Evolutionary conservation across 1,139 yeast species (phyloP), one percentile per base, ranked within the genome.

Genomic region (Suhomyces atakaporum): DNA sequence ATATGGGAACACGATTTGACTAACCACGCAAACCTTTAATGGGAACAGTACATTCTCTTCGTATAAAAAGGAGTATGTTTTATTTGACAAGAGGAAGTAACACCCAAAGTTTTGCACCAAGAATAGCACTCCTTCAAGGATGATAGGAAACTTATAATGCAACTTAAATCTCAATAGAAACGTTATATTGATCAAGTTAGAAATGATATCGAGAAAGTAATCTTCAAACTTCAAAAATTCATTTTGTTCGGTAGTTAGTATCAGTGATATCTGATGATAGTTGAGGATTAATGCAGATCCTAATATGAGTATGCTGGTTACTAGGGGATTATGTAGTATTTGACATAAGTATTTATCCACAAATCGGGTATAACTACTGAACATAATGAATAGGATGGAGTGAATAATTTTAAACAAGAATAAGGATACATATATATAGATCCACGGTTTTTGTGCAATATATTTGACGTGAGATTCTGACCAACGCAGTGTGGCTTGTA

Each of bases 111-210:
- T 53, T 29, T 52, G 57, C 10, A 40, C 19, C 16, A 35, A 31
- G 26, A 54, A 49, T 7, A 58, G 43, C 3, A 38, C 16, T 11
- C 35, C n/a, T 35, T 56, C 63, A 16, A 34, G 10, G 32, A 25
- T n/a, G 23, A 25, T 7, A 18, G 38, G 43, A 31, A 38, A 39
- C 43, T 12, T 20, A 22, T 14, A 7, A 29, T 20, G 45, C 41
- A 37, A 31, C 26, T 37, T 33, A 37, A 58, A 60, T 31, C 66
- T 37, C 2, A 49, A 4, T 7, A 60, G 38, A 27, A 58, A 59
- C 5, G 54, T 9, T 12, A 57, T 21, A 39, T 58, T 58, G 31
- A 59, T 42, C 12, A 46, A n/a, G 23, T 55, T 48, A 22, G 56
- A 52, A 2, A 55, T 10, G 12, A 55, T 32, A 33, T 60, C 63